phyloP scores from a whole-genome alignment of 169 alveolate species.

The Eimeria maxima region DNA sequence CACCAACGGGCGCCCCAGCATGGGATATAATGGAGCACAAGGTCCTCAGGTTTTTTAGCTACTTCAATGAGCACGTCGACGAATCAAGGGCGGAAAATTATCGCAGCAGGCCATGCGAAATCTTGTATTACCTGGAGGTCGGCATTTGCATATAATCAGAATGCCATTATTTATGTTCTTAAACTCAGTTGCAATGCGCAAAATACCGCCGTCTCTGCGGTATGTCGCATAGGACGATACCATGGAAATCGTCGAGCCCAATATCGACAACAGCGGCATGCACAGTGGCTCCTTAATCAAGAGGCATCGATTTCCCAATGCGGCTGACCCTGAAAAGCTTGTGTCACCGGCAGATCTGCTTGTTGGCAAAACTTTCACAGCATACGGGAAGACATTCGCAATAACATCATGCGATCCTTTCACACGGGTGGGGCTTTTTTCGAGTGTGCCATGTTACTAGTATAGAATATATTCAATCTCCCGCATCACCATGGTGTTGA shows the following conservation, averaged over 20 bases:
- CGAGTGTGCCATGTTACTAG: neutral
- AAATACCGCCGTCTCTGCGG: neutral
- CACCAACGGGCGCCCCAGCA: conserved; percentile 73
- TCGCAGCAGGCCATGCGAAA: conserved; percentile 87
- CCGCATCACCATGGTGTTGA: neutral
- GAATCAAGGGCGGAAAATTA: conserved; percentile 90
- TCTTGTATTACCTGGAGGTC: conserved; percentile 90
- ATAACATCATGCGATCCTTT: conserved; percentile 89
- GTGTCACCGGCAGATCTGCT: conserved; percentile 89
- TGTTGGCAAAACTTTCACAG: conserved; percentile 88
- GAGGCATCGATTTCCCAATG: conserved; percentile 89
- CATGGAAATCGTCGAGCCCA: conserved; percentile 89
- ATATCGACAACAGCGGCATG: conserved; percentile 91
- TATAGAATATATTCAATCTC: neutral
- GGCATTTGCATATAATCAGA: neutral
- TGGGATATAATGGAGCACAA: conserved; percentile 83
- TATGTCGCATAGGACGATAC: conserved; percentile 87
- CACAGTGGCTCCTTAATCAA: conserved; percentile 92
- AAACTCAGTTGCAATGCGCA: neutral
- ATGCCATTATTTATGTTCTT: neutral
- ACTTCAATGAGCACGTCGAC: conserved; percentile 91
- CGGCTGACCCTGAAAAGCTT: conserved; percentile 85
- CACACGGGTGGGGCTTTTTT: conserved; percentile 87
- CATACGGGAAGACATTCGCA: conserved; percentile 89
- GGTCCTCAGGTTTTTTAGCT: conserved; percentile 90